A percentile compares a stretch with the other conserved stretches of the same genome.
Evolutionary conservation across 148 eudicot genomes (phyloP).

Genomic region (Vaccinium myrtillus): DNA sequence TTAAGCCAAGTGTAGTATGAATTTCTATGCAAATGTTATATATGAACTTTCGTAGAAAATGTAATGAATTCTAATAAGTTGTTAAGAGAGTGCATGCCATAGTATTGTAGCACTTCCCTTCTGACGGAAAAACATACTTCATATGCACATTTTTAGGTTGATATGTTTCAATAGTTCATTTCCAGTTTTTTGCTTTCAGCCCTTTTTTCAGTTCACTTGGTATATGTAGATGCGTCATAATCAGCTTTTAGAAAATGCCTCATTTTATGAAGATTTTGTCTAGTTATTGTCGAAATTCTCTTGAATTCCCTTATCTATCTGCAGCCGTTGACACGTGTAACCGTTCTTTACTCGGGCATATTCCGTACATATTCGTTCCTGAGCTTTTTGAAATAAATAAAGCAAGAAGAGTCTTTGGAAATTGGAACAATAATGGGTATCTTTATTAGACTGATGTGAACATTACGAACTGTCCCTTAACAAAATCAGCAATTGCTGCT

Average conservation of each 20-base stretch:
- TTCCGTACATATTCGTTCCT: too few species aligned
- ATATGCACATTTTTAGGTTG: not conserved
- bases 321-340: not conserved
- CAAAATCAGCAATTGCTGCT: too few species aligned
- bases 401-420: too few species aligned
- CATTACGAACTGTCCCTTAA: too few species aligned
- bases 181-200: not conserved
- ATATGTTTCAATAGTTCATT: not conserved
- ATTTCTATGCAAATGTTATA: not conserved
- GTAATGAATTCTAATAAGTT: not conserved
- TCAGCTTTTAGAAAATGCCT: not conserved
- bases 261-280: not conserved
- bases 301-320: not conserved
- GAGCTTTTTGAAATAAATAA: too few species aligned
- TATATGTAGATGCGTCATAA: not conserved
- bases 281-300: not conserved
- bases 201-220: not conserved
- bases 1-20: not conserved
- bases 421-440: too few species aligned
- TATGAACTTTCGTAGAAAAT: not conserved
- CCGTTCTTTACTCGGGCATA: too few species aligned
- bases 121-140: not conserved
- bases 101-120: not conserved
- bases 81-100: not conserved
- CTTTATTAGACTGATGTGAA: too few species aligned